Base-by-base conservation (phyloP, 306 rosid species). In the Oemleria cerasiformis region DNA sequence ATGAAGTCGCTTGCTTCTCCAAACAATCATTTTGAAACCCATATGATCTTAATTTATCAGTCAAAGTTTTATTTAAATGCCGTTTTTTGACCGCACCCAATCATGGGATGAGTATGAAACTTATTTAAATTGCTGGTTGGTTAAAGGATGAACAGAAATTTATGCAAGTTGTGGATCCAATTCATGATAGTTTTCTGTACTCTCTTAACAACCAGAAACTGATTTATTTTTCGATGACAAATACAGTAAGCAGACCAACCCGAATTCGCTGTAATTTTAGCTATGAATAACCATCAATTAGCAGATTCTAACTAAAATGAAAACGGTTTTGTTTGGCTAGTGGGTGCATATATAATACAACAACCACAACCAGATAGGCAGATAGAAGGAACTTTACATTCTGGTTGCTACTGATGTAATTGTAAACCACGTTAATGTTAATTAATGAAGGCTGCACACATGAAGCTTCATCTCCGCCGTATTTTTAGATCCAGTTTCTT, bases 401-500 rank as follows among this genome's bases (percentile, higher is more conserved):
- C 64, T 12, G 40, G 54, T 15, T 53, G 54, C 54, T 9, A 70
- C 64, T 69, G 13, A 58, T 60, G 44, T 68, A 11, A 68, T 34
- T 53, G 20, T 38, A 39, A 11, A n/a, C 23, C 51, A 68, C 12
- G 41, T 15, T 23, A 13, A 70, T 40, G 23, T 21, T 7, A 68
- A 68, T 38, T 13, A 39, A 53, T 13, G 23, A 57, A 59, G 39
- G 8, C 50, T 39, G 25, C 3, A 54, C 7, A 40, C 4, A n/a
- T n/a, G 9, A 40, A 60, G 64, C 42, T 41, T 55, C 54, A 70
- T 14, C 39, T 54, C 40, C 3, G 63, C 72, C 47, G 40, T 67
- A 9, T 67, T 67, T 51, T 14, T 51, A 20, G 38, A 68, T 68
- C 49, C 7, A 51, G 8, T 30, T 48, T 50, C 60, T n/a, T 16